Evolutionary conservation across 768 basidiomycete species (phyloP).

Genomic region (Guyanaporus albipodus): DNA sequence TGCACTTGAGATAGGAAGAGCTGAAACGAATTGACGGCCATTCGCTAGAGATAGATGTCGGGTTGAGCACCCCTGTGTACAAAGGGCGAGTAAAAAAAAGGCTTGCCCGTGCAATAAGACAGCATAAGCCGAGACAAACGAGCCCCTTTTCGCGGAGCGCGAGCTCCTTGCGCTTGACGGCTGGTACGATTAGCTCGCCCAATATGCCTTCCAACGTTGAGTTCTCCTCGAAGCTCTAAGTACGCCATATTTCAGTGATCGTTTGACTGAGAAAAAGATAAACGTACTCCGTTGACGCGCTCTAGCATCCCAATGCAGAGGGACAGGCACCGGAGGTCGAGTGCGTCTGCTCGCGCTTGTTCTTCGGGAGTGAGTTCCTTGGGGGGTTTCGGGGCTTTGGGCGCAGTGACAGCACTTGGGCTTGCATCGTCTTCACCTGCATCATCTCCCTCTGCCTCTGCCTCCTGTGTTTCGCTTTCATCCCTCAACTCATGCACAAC

Average conservation of each 20-base stretch:
- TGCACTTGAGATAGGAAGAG: constrained; percentile 79
- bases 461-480: constrained; percentile 38
- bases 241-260: neutral
- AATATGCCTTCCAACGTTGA: constrained; percentile 62
- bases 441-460: constrained; percentile 29
- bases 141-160: constrained; percentile 59
- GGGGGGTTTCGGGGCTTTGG: constrained; percentile 20
- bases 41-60: constrained; percentile 15
- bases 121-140: constrained; percentile 68
- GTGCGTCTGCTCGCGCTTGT: constrained; percentile 50
- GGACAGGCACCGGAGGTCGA: constrained; percentile 71
- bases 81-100: neutral
- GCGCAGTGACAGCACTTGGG: constrained; percentile 5
- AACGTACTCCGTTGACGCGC: constrained; percentile 75
- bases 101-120: constrained; percentile 58
- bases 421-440: constrained; percentile 4
- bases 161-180: constrained; percentile 84
- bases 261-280: neutral
- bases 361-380: constrained; percentile 56
- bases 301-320: constrained; percentile 84
- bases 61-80: neutral
- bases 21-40: constrained; percentile 55
- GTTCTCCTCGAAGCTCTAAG: constrained; percentile 59
- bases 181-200: constrained; percentile 85
- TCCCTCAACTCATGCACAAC: constrained; percentile 75